Evolutionary conservation across 768 basidiomycete species (phyloP).

Genomic region (Ramaria sp.): DNA sequence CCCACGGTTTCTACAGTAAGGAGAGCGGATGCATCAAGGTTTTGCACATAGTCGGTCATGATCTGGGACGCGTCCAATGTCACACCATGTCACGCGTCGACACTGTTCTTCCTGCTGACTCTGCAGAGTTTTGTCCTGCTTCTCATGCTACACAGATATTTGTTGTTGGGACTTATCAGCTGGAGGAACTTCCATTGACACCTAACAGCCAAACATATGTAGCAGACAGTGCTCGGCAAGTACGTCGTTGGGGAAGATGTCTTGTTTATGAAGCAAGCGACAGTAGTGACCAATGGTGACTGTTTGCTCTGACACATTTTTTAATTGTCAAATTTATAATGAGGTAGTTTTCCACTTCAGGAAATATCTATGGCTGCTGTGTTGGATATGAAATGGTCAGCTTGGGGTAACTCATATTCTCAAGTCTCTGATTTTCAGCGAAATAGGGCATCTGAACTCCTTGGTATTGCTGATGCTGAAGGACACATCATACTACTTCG

Average conservation of each 20-base stretch:
- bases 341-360: conserved; percentile 41
- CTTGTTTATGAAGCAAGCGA: conserved; percentile 45
- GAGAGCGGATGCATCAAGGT: conserved; percentile 62
- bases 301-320: background rate
- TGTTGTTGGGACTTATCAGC: conserved; percentile 87
- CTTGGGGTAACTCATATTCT: background rate
- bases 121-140: conserved; percentile 84
- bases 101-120: conserved; percentile 80
- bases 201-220: conserved; percentile 8
- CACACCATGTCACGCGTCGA: conserved; percentile 27
- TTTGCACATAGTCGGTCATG: conserved; percentile 58
- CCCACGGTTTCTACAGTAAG: conserved; percentile 52
- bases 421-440: conserved; percentile 12
- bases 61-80: background rate
- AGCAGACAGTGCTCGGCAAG: conserved; percentile 16
- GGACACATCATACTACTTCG: conserved; percentile 60
- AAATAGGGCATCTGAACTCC: conserved; percentile 27
- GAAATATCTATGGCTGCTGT: conserved; percentile 69
- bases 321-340: too few relatives aligned
- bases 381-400: conserved; percentile 89
- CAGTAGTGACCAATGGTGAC: conserved; percentile 26
- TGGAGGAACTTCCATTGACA: conserved; percentile 34
- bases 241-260: conserved; percentile 57
- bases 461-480: conserved; percentile 80
- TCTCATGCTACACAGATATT: conserved; percentile 48